Conservation (phyloP, 768 basidiomycete species). For the Lentinula edodes region DNA sequence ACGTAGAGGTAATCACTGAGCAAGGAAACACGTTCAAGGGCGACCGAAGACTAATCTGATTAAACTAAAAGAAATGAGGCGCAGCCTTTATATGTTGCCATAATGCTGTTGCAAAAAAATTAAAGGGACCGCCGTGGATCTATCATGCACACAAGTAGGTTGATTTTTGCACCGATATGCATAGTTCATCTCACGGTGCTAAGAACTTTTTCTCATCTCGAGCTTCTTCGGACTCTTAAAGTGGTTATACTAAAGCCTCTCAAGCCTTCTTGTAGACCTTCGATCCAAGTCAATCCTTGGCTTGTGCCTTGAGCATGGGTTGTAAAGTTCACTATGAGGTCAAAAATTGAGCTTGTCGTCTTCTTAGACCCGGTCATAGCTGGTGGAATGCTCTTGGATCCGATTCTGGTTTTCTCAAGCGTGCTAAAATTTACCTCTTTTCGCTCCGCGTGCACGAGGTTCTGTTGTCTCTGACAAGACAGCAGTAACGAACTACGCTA, state of each 20-base stretch:
- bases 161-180: slow-evolving; percentile 1
- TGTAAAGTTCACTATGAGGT: background rate
- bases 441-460: background rate
- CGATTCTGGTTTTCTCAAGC: background rate
- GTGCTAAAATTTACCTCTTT: background rate
- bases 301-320: background rate
- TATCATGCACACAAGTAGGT: slow-evolving; percentile 1
- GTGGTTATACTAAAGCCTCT: background rate
- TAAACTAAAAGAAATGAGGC: background rate
- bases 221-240: slow-evolving; percentile 1
- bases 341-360: background rate
- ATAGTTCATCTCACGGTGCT: background rate
- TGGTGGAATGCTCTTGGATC: background rate
- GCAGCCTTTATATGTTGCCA: background rate
- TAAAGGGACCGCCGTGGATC: background rate
- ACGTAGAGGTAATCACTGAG: background rate
- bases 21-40: background rate
- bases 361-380: background rate
- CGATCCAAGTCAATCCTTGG: background rate
- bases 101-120: background rate
- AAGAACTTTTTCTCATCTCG: background rate
- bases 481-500: background rate
- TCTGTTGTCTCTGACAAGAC: background rate
- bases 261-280: background rate
- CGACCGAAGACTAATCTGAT: background rate